phyloP scores from a whole-genome alignment of 768 basidiomycete species.

The Ramaria rubella region DNA sequence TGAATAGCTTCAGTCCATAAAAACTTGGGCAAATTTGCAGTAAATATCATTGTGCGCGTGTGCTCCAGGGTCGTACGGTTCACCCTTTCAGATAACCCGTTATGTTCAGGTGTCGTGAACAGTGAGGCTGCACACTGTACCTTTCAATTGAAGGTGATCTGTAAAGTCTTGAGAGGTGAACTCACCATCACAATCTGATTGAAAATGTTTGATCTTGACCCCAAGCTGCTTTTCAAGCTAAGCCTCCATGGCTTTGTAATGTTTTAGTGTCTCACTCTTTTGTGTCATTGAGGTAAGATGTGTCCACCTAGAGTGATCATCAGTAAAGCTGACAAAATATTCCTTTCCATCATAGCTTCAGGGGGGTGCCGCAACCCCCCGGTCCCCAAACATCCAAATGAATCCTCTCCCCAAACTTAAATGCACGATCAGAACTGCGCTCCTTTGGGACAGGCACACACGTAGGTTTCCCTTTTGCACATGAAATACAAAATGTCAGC shows the following conservation, averaged over 20 bases:
- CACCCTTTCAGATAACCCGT: constrained; percentile 23
- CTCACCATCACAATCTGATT: constrained; percentile 25
- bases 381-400: constrained; percentile 12
- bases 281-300: background rate
- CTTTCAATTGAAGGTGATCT: constrained; percentile 14
- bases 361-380: background rate
- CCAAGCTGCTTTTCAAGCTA: constrained; percentile 4
- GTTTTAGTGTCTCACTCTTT: constrained; percentile 11
- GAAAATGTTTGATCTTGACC: background rate
- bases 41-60: constrained; percentile 17
- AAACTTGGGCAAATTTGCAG: constrained; percentile 14
- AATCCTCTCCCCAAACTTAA: constrained; percentile 15
- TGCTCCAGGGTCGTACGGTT: constrained; percentile 22
- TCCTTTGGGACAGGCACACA: background rate
- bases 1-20: constrained; percentile 24
- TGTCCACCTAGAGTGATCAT: background rate
- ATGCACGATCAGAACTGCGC: constrained; percentile 7
- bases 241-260: constrained; percentile 11
- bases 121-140: constrained; percentile 18
- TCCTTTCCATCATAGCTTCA: background rate
- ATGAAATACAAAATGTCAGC: background rate
- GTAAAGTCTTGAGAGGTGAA: constrained; percentile 27
- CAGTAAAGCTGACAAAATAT: constrained; percentile 12
- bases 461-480: background rate
- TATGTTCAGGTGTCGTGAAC: constrained; percentile 21